These are phyloP conservation scores for Fusarium mundagurra DNA, from an alignment of 2,329 filamentous ascomycete species.

Conservation along the genomic window DNA sequence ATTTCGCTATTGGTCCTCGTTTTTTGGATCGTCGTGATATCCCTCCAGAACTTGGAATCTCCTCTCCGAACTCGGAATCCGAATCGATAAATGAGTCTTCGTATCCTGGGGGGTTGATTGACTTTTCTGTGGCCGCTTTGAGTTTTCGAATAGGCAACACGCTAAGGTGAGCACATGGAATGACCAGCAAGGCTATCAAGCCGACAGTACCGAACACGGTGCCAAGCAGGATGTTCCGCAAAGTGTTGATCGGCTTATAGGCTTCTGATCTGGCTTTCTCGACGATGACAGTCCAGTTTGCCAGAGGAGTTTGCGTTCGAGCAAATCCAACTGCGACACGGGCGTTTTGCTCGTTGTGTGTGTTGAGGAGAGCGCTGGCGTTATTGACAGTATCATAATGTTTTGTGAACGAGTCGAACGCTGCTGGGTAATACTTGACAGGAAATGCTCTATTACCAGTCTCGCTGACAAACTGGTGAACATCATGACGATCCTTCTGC, in stretches of 20 bases:
- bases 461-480: constrained; percentile 47
- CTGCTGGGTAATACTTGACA: constrained; percentile 70
- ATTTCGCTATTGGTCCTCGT: constrained; percentile 52
- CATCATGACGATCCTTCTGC: constrained; percentile 59
- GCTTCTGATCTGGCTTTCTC: constrained; percentile 81
- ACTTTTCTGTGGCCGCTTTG: constrained; percentile 78
- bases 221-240: constrained; percentile 83
- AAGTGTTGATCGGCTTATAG: constrained; percentile 75
- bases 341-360: constrained; percentile 75
- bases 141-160: constrained; percentile 82
- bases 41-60: constrained; percentile 52
- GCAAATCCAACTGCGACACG: constrained; percentile 84
- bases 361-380: constrained; percentile 73
- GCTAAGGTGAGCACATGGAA: constrained; percentile 83
- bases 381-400: constrained; percentile 67
- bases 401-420: constrained; percentile 67
- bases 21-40: constrained; percentile 57
- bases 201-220: constrained; percentile 88
- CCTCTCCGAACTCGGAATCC: constrained; percentile 55
- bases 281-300: constrained; percentile 84
- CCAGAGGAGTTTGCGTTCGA: constrained; percentile 71
- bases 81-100: constrained; percentile 57
- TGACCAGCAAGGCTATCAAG: constrained; percentile 74
- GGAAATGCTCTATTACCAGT: constrained; percentile 63
- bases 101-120: constrained; percentile 73